Conservation (phyloP, 2,329 filamentous ascomycete genomes). For the Hypoxylon rubiginosum region DNA sequence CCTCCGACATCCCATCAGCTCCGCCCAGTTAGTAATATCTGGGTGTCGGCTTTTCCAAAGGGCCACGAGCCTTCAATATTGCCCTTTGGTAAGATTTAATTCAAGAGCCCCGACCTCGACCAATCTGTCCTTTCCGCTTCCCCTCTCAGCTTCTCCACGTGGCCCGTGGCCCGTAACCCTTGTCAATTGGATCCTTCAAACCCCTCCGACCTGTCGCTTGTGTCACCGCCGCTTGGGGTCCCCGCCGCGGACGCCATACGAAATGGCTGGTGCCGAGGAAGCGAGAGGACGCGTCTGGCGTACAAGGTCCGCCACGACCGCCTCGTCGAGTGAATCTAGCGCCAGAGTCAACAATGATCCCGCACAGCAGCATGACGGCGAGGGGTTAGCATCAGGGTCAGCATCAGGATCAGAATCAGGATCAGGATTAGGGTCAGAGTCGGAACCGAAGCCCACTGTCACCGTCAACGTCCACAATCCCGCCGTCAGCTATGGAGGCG, state of each 20-base stretch:
- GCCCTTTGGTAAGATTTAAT: slow-evolving; percentile 19
- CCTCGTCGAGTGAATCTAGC: slow-evolving; percentile 16
- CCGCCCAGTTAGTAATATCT: slow-evolving; percentile 6
- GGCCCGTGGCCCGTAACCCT: slow-evolving; percentile 42
- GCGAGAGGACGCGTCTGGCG: slow-evolving; percentile 24
- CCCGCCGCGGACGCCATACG: slow-evolving; percentile 30
- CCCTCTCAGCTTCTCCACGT: slow-evolving; percentile 42
- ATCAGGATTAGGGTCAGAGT: slow-evolving; percentile 11
- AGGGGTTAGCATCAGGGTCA: slow-evolving; percentile 3
- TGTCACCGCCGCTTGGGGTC: slow-evolving; percentile 32
- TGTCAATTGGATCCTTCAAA: slow-evolving; percentile 42
- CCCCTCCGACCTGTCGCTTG: slow-evolving; percentile 33
- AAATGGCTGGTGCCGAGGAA: slow-evolving; percentile 33
- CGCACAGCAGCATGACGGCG: slow-evolving; percentile 2
- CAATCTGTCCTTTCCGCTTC: slow-evolving; percentile 31
- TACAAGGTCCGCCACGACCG: slow-evolving; percentile 8
- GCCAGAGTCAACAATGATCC: slow-evolving; percentile 6
- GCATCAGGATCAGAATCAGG: slow-evolving; percentile 4
- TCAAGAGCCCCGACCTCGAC: slow-evolving; percentile 30
- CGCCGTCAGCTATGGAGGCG: slow-evolving; percentile 51
- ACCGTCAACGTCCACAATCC: slow-evolving; percentile 43
- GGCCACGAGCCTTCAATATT: slow-evolving; percentile 5
- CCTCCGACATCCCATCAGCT: slow-evolving; percentile 1
- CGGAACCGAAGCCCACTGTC: slow-evolving; percentile 27
- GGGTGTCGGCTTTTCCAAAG: background rate